Evolutionary conservation across 2,329 filamentous ascomycete genomes (phyloP).

Genomic region (Fusarium acutatum): DNA sequence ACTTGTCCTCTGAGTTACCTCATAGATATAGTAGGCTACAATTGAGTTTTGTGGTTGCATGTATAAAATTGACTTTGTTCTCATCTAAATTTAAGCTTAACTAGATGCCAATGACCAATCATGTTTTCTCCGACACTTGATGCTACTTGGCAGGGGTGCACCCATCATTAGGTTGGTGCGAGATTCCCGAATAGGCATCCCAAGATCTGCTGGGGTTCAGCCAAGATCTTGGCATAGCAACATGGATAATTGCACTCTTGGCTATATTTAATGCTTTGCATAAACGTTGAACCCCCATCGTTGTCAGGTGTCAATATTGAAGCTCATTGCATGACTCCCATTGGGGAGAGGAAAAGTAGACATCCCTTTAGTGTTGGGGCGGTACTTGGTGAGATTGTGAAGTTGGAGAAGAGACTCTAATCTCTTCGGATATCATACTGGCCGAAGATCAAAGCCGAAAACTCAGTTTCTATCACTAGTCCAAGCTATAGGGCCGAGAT

Average conservation of each 20-base stretch:
- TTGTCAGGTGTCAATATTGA: not conserved
- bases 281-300: not conserved
- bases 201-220: not conserved
- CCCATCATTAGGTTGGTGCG: not conserved
- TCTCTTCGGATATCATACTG: not conserved
- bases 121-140: not conserved
- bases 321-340: too few species aligned
- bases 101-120: not conserved
- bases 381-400: too few species aligned
- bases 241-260: not conserved
- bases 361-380: not conserved
- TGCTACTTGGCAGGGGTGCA: not conserved
- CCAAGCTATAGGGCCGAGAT: not conserved
- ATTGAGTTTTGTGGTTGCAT: not conserved
- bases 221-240: slow-evolving; percentile 17
- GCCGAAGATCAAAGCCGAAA: not conserved
- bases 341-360: not conserved
- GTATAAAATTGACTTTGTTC: not conserved
- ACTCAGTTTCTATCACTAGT: not conserved
- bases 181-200: not conserved
- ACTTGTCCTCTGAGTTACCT: not conserved
- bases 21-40: not conserved
- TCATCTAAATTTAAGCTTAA: not conserved
- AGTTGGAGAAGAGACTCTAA: not conserved
- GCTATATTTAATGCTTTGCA: not conserved